A percentile compares a stretch with the other conserved stretches of the same genome.
Evolutionary conservation across 2,329 filamentous ascomycete genomes (phyloP).

Genomic region (Pseudogymnoascus sp.): DNA sequence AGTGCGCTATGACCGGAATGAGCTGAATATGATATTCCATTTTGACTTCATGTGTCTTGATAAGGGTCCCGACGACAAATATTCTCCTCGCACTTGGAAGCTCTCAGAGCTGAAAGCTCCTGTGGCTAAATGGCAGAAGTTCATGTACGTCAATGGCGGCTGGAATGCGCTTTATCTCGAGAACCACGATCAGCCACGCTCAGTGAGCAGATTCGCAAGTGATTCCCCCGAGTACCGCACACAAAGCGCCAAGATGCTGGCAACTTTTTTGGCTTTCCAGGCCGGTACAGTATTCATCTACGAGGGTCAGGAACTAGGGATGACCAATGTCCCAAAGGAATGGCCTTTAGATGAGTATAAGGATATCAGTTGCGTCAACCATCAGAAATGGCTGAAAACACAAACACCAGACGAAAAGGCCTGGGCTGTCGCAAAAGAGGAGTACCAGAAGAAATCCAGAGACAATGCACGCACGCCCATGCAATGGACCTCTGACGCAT

Average conservation of each 20-base stretch:
- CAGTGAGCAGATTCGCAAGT: constrained; percentile 36
- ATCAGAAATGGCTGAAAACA: constrained; percentile 31
- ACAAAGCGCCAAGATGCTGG: constrained; percentile 42
- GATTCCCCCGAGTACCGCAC: constrained; percentile 34
- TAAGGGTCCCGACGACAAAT: constrained; percentile 30
- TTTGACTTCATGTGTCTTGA: constrained; percentile 41
- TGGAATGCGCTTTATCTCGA: constrained; percentile 49
- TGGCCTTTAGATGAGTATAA: constrained; percentile 60
- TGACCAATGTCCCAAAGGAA: constrained; percentile 45
- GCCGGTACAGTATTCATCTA: constrained; percentile 48
- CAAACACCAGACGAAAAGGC: constrained; percentile 10
- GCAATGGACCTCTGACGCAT: constrained; percentile 53
- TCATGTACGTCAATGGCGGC: constrained; percentile 40
- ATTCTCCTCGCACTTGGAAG: constrained; percentile 35
- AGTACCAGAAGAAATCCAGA: constrained; percentile 49
- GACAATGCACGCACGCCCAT: constrained; percentile 64
- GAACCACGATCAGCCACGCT: constrained; percentile 46
- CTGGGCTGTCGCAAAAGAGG: constrained; percentile 33
- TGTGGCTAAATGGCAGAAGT: constrained; percentile 40
- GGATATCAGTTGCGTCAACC: constrained; percentile 50
- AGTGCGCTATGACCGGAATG: constrained; percentile 51
- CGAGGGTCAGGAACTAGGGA: constrained; percentile 50
- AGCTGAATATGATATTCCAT: constrained; percentile 46
- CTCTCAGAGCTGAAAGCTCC: constrained; percentile 35
- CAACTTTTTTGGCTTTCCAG: constrained; percentile 39